Evolutionary conservation across 352 stramenopile genomes (phyloP).

Genomic region (Blastocystis hominis): DNA sequence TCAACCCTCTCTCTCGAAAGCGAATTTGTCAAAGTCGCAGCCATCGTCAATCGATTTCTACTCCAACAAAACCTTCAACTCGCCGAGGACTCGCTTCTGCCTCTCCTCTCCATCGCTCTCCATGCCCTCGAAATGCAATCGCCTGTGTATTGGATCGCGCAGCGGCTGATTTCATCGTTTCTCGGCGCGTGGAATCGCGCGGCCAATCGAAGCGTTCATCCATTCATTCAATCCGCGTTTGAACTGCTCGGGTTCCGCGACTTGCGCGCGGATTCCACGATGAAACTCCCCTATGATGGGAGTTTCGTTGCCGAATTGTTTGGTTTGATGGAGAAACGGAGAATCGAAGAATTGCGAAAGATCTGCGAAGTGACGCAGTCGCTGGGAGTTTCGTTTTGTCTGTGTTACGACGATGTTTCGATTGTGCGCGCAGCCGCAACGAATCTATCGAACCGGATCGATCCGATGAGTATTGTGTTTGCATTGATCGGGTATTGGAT

Average conservation of each 20-base stretch:
- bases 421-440: neutral
- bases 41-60: neutral
- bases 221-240: neutral
- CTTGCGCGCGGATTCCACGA: neutral
- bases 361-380: neutral
- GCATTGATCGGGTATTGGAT: neutral
- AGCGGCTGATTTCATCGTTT: neutral
- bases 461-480: neutral
- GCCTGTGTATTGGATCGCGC: neutral
- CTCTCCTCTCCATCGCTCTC: neutral
- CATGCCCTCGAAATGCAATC: neutral
- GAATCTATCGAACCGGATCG: neutral
- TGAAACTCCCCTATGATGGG: neutral
- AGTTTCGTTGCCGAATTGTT: neutral
- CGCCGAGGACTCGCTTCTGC: neutral
- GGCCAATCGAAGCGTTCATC: neutral
- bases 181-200: neutral
- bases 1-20: neutral
- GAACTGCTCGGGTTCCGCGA: neutral
- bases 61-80: neutral
- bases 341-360: neutral
- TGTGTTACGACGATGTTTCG: neutral
- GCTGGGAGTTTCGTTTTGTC: neutral
- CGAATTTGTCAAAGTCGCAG: neutral
- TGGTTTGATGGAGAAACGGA: neutral